Conservation (phyloP, 2,329 filamentous ascomycete genomes). For the Pyrenophora graminea region DNA sequence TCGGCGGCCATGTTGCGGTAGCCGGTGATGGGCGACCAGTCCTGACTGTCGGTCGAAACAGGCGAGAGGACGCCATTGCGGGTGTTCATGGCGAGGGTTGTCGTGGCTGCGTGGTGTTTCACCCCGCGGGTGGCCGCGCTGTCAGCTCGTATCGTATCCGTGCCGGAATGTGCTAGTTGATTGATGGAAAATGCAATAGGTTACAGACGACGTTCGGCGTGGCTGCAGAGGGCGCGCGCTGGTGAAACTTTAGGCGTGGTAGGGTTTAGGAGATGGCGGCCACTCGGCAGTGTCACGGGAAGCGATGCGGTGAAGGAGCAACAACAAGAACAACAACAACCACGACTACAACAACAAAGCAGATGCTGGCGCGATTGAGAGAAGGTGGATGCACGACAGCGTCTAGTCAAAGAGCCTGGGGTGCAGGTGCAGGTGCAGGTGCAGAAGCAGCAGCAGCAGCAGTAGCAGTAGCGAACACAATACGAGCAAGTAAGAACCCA, state of each 20-base stretch:
- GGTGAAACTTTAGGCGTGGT: conserved; percentile 23
- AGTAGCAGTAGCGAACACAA: conserved; percentile 7
- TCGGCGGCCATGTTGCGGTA: conserved; percentile 45
- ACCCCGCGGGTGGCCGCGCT: conserved; percentile 26
- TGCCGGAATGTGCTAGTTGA: conserved; percentile 9
- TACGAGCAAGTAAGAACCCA: conserved; percentile 1
- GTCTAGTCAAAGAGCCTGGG: conserved; percentile 31
- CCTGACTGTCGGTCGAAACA: conserved; percentile 47
- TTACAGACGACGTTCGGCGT: conserved; percentile 6
- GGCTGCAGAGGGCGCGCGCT: conserved; percentile 13
- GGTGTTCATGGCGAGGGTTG: conserved; percentile 37
- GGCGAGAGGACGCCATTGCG: conserved; percentile 48
- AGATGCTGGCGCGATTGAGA: not conserved
- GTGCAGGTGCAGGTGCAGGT: conserved; percentile 1
- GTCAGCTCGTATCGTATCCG: conserved; percentile 24
- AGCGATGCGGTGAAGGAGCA: conserved; percentile 17
- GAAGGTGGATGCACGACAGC: conserved; percentile 25
- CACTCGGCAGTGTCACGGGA: conserved; percentile 8
- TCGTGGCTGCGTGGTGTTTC: conserved; percentile 26
- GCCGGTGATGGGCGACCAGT: conserved; percentile 48
- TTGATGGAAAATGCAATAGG: conserved; percentile 6
- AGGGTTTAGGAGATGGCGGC: conserved; percentile 10
- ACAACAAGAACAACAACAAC: not conserved
- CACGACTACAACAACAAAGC: not conserved
- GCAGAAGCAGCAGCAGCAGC: conserved; percentile 8